phyloP scores from a whole-genome alignment of 495 filamentous ascomycete species.

The Xylaria sp. region DNA sequence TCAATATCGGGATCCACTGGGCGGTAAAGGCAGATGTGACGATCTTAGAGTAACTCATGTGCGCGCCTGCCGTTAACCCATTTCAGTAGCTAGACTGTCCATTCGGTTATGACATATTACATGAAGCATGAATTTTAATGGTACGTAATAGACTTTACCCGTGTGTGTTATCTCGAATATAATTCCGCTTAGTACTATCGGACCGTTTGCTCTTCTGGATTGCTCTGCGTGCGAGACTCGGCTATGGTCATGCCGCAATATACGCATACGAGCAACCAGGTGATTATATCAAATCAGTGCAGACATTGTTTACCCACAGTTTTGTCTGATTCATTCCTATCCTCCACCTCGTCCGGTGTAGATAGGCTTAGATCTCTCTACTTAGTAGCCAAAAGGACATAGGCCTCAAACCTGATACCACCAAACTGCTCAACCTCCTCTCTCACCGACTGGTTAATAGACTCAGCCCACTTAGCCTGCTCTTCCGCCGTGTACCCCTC shows the following conservation, averaged over 20 bases:
- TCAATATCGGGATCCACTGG: too few relatives aligned
- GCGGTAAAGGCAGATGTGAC: too few relatives aligned
- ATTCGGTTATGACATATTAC: too few relatives aligned
- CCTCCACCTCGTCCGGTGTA: neutral
- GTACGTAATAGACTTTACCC: neutral
- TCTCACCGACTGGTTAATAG: conserved; percentile 31
- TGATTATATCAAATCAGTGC: neutral
- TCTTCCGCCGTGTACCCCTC: conserved; percentile 36
- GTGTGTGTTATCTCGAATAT: neutral
- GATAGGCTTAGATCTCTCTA: conserved; percentile 1
- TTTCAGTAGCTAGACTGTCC: too few relatives aligned
- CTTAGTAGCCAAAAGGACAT: conserved; percentile 36
- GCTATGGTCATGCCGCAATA: too few relatives aligned
- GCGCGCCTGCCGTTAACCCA: too few relatives aligned
- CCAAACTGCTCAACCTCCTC: conserved; percentile 36
- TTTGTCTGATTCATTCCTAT: neutral
- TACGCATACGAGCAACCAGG: neutral
- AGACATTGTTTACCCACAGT: neutral
- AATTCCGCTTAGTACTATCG: neutral
- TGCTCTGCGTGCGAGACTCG: neutral
- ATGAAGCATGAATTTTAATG: too few relatives aligned
- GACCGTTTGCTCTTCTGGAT: neutral
- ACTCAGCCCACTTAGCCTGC: conserved; percentile 33
- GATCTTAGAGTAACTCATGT: too few relatives aligned
- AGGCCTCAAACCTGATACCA: conserved; percentile 38